Conservation (phyloP, 2,329 filamentous ascomycete species). For the Phoma herbarum region DNA sequence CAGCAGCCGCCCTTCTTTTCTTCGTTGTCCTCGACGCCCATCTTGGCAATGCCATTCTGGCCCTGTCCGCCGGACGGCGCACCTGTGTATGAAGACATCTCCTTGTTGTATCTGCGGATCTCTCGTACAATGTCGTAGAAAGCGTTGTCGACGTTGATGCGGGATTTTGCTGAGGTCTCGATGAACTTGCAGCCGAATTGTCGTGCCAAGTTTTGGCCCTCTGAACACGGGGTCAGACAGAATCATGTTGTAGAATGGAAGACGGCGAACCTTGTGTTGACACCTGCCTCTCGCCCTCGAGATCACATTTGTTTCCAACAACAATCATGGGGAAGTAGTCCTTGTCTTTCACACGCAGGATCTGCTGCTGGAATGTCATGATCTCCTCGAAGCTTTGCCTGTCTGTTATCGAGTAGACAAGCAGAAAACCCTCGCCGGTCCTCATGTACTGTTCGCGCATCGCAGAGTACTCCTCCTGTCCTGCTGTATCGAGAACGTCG, state of each 20-base stretch:
- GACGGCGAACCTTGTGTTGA: constrained; percentile 80
- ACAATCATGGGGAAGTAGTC: constrained; percentile 99
- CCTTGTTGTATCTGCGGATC: constrained; percentile 97
- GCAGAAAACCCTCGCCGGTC: constrained; percentile 95
- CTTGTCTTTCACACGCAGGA: constrained; percentile 98
- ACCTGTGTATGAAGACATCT: constrained; percentile 88
- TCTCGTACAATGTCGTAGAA: constrained; percentile 99
- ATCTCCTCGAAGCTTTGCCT: constrained; percentile 98
- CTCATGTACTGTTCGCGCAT: constrained; percentile 99
- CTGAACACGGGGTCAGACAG: constrained; percentile 59
- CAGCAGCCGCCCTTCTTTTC: constrained; percentile 83
- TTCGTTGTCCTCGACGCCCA: constrained; percentile 78
- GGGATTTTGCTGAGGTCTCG: constrained; percentile 97
- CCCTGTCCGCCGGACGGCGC: constrained; percentile 64
- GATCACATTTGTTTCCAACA: constrained; percentile 99
- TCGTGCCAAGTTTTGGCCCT: constrained; percentile 86
- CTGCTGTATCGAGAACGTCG: constrained; percentile 97
- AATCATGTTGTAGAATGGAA: constrained; percentile 9
- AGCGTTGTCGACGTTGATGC: constrained; percentile 97
- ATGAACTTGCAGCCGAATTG: constrained; percentile 98
- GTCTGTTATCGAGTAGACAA: constrained; percentile 98
- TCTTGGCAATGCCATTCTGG: constrained; percentile 71
- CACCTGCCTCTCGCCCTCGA: constrained; percentile 91
- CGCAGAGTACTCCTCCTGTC: constrained; percentile 98
- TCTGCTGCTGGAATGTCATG: constrained; percentile 98